Conservation (phyloP, 768 basidiomycete species). For the Suillus brevipes region DNA sequence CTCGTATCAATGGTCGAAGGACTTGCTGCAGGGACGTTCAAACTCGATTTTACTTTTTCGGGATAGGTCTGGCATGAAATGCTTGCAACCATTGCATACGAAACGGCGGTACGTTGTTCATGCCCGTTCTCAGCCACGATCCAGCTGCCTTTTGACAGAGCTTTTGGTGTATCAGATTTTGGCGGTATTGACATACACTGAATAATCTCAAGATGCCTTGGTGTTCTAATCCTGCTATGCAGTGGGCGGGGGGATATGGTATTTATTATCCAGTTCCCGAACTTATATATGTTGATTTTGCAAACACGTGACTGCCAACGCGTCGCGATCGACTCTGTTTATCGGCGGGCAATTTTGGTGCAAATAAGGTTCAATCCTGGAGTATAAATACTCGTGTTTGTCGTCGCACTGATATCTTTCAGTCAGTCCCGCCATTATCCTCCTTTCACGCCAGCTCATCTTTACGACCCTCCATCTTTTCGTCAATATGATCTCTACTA, state of each 20-base stretch:
- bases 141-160: neutral
- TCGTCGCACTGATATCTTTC: neutral
- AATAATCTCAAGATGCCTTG: neutral
- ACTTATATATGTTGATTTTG: neutral
- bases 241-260: neutral
- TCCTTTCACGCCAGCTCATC: neutral
- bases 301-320: neutral
- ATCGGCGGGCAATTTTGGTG: neutral
- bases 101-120: neutral
- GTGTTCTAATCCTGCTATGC: neutral
- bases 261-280: too few relatives aligned
- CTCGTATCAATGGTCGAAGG: conserved; percentile 50
- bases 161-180: neutral
- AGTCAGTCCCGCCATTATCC: neutral
- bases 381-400: neutral
- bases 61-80: neutral
- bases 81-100: neutral
- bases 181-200: neutral
- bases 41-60: conserved; percentile 28
- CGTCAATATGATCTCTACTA: neutral
- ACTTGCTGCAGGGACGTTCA: conserved; percentile 24
- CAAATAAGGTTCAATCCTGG: neutral
- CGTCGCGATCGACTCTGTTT: neutral
- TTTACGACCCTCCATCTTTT: neutral
- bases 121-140: neutral